These are phyloP conservation scores for Chalaropsis thielavioides DNA, from an alignment of 2,329 filamentous ascomycete genomes.

Conservation along the genomic window DNA sequence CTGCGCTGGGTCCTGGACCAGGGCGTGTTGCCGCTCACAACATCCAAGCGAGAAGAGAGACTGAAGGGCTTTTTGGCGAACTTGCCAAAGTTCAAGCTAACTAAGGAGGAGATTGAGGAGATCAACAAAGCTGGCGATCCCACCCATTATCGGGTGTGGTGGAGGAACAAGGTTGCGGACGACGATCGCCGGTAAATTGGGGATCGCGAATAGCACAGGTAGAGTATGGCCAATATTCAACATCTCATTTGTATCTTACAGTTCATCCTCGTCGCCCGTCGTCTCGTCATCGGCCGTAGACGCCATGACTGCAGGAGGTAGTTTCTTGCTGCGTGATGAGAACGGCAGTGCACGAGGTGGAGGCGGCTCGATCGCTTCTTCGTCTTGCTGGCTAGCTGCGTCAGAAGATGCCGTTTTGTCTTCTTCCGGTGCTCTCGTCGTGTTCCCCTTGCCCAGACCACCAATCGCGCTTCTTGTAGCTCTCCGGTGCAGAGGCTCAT, in stretches of 20 bases:
- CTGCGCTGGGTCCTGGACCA: slow-evolving; percentile 48
- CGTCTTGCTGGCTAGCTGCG: background rate
- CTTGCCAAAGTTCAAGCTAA: slow-evolving; percentile 42
- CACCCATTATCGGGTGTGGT: slow-evolving; percentile 50
- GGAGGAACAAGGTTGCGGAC: slow-evolving; percentile 36
- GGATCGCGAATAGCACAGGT: background rate
- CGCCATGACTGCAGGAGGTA: slow-evolving; percentile 23
- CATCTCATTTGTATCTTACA: background rate
- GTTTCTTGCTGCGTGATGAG: slow-evolving; percentile 25
- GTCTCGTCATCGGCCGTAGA: slow-evolving; percentile 26
- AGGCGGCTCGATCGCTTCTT: slow-evolving; percentile 22
- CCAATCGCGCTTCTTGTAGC: slow-evolving; percentile 18
- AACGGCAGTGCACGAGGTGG: slow-evolving; percentile 34
- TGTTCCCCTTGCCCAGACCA: background rate
- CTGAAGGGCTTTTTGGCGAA: slow-evolving; percentile 41
- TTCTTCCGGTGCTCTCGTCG: background rate
- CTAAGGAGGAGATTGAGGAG: slow-evolving; percentile 41
- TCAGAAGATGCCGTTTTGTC: background rate
- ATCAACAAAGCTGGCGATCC: slow-evolving; percentile 41
- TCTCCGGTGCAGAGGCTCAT: background rate
- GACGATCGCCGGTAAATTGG: slow-evolving; percentile 34
- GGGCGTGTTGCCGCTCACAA: slow-evolving; percentile 44
- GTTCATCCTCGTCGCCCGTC: slow-evolving; percentile 8
- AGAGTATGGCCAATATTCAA: background rate
- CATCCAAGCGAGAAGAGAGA: slow-evolving; percentile 43